These are phyloP conservation scores for Iris macrosiphon DNA, from an alignment of 106 monocot species.

Conservation along the genomic window DNA sequence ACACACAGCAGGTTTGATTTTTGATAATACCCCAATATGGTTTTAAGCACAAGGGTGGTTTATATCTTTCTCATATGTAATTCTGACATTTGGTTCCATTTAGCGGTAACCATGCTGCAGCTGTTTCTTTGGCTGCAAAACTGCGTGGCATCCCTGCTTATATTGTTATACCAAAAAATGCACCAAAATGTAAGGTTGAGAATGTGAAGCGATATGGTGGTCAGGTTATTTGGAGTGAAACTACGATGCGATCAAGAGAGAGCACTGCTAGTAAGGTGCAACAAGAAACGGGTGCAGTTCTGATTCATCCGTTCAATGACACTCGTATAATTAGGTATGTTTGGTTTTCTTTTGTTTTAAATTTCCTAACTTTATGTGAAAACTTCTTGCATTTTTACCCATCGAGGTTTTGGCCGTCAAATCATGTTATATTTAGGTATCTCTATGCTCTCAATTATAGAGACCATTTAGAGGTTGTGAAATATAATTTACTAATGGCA, in stretches of 20 bases:
- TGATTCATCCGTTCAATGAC: conserved; percentile 95
- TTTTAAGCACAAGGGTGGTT: neutral
- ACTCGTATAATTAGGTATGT: conserved; percentile 66
- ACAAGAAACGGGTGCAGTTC: conserved; percentile 78
- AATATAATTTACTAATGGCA: no score
- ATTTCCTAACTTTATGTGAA: no score
- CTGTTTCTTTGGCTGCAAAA: conserved; percentile 83
- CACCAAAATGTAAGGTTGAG: conserved; percentile 89
- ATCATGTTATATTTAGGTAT: no score
- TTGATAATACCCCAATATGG: neutral
- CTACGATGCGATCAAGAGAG: conserved; percentile 71
- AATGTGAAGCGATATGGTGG: conserved; percentile 94
- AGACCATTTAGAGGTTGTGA: no score
- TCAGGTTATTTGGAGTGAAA: conserved; percentile 75
- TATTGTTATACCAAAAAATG: conserved; percentile 85
- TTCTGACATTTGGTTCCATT: conserved; percentile 7
- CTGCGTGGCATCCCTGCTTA: conserved; percentile 88
- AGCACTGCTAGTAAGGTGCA: conserved; percentile 49
- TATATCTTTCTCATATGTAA: neutral
- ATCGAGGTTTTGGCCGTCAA: no score
- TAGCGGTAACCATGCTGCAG: conserved; percentile 98
- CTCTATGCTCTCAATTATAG: no score
- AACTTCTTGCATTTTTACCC: no score
- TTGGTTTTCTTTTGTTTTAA: no score
- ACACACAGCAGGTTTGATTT: conserved; percentile 87